phyloP scores from a whole-genome alignment of 2,329 filamentous ascomycete genomes.

The Diaporthe sp. region DNA sequence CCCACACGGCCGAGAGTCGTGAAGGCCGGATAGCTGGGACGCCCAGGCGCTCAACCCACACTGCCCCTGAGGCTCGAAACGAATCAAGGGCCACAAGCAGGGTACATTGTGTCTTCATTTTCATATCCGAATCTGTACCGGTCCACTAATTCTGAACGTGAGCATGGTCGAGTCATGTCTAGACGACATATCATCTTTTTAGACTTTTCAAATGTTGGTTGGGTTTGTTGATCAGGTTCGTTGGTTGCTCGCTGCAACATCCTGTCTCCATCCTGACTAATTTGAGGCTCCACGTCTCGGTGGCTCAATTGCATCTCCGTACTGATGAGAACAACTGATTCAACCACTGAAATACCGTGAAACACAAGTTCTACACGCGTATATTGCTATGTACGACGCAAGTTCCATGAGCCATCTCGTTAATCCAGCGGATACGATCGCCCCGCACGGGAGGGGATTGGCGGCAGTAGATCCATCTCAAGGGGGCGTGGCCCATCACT shows the following conservation, averaged over 20 bases:
- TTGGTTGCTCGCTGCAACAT: background rate
- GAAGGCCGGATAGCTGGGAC: background rate
- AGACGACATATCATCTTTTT: constrained; percentile 15
- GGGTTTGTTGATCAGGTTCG: background rate
- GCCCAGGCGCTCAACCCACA: background rate
- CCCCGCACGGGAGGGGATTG: background rate
- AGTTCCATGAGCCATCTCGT: background rate
- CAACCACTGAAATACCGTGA: background rate
- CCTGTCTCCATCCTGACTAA: background rate
- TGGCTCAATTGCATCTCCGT: background rate
- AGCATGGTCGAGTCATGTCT: background rate
- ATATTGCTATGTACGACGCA: background rate
- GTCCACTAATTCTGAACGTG: background rate
- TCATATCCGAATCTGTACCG: background rate
- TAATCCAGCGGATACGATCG: background rate
- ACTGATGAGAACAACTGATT: background rate
- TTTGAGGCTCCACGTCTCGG: background rate
- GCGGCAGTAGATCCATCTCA: background rate
- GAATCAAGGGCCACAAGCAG: background rate
- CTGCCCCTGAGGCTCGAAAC: background rate
- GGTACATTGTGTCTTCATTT: background rate
- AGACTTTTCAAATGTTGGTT: background rate
- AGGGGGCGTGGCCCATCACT: background rate
- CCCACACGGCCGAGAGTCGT: background rate
- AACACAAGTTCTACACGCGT: too few species aligned